A percentile compares a stretch with the other conserved stretches of the same genome.
Evolutionary conservation across 306 rosid species (phyloP).

Genomic region (Luffa aegyptiaca): DNA sequence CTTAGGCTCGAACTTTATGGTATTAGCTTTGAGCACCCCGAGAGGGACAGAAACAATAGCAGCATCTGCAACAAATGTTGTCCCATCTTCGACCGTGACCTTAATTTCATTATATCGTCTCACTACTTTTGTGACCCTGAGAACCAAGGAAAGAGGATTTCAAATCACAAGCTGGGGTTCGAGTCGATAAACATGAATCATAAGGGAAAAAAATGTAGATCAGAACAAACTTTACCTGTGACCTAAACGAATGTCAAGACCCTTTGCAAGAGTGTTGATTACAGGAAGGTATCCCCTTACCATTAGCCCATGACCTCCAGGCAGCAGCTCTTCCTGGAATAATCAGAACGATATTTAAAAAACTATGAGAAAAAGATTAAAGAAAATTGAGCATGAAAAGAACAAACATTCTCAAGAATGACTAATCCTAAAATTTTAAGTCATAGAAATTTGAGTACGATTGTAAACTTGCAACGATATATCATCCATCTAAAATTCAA

Average conservation of each 20-base stretch:
- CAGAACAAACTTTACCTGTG: constrained; percentile 45
- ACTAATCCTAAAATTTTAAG: neutral
- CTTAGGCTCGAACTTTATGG: constrained; percentile 75
- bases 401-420: neutral
- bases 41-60: constrained; percentile 80
- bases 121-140: constrained; percentile 70
- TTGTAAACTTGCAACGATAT: neutral
- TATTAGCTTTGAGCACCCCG: constrained; percentile 77
- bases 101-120: constrained; percentile 71
- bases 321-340: constrained; percentile 77
- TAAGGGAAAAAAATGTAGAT: neutral
- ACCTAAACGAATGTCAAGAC: constrained; percentile 77
- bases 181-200: neutral
- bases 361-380: neutral
- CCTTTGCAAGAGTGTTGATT: constrained; percentile 87
- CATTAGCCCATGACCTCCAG: constrained; percentile 99
- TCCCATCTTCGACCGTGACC: constrained; percentile 68
- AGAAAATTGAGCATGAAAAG: neutral
- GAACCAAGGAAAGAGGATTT: constrained; percentile 11
- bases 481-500: neutral
- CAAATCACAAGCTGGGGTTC: constrained; percentile 7
- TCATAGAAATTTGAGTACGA: neutral
- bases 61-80: constrained; percentile 84
- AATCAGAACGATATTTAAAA: neutral
- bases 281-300: constrained; percentile 92